phyloP scores from a whole-genome alignment of 371 early-diverging fungal genomes.

The Lichtheimia corymbifera region DNA sequence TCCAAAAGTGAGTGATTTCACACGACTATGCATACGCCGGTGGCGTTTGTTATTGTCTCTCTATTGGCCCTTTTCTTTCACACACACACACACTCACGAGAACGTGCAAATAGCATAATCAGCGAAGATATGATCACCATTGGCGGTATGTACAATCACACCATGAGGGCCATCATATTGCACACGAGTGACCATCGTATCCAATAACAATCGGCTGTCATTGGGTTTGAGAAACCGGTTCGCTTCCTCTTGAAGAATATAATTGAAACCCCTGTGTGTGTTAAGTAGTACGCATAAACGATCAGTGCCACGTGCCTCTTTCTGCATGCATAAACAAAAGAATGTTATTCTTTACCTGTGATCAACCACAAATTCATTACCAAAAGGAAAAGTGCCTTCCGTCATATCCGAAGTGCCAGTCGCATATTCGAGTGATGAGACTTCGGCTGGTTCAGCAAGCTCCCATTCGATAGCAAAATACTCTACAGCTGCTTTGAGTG shows the following conservation, averaged over 20 bases:
- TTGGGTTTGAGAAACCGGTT: constrained; percentile 18
- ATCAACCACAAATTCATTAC: constrained; percentile 49
- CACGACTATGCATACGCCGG: no score
- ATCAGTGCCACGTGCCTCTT: no score
- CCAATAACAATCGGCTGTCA: constrained; percentile 32
- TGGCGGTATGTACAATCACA: constrained; percentile 28
- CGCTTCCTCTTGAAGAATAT: constrained; percentile 36
- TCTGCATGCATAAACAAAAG: background rate
- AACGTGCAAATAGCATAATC: constrained; percentile 55
- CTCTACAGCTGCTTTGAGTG: constrained; percentile 43
- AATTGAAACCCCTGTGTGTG: constrained; percentile 42
- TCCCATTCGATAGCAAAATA: constrained; percentile 54
- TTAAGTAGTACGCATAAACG: background rate
- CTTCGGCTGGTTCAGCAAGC: constrained; percentile 46
- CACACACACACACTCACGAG: constrained; percentile 23
- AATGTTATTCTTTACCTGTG: constrained; percentile 20
- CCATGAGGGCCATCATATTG: constrained; percentile 23
- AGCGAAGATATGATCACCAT: constrained; percentile 34
- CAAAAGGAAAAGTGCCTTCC: constrained; percentile 33
- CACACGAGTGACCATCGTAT: constrained; percentile 35
- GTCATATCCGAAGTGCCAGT: constrained; percentile 36
- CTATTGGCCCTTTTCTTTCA: no score
- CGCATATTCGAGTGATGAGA: constrained; percentile 46
- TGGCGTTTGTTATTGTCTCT: no score
- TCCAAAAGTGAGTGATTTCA: background rate